Base-by-base conservation (phyloP, 768 basidiomycete species). In the Leccinum obscurum region DNA sequence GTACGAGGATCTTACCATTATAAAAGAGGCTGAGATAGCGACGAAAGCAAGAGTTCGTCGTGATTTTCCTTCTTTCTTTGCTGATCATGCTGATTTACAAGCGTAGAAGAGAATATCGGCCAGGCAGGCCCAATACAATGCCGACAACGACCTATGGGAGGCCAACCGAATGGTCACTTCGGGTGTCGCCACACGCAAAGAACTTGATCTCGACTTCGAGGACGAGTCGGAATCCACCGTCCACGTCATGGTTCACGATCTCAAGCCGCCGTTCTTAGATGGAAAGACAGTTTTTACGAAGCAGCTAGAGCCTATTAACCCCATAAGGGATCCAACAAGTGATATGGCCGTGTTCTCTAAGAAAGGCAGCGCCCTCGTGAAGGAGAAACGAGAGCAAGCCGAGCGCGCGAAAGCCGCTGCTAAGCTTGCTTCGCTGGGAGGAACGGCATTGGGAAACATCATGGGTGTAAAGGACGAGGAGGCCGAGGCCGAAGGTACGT, bases 141-240 rank as follows among this genome's bases (percentile, higher is more conserved):
- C 93, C 24, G 97, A 99, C 74, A 98, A 97, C 68, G 97, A 99
- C 68, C 78, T 96, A 11, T 99, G 97, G 97, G 97, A 99, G 78
- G 92, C 92, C 8, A 98, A 98, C 70, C 92, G 96, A 69, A 95
- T 99, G 90, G 80, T 93, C 10, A 93, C 93, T 0, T 98, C 97
- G 3, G 97, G 97, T 68, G 90, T 98, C 20, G 92, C 93, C 1
- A 92, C 92, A 9, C 88, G 92, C 35, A 90, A 86, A 65, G 80
- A 85, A 4, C 83, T 99, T 52, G 95, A 99, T 70, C 81, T 95
- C 24, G 95, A 98, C 68, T 95, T 98, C 66, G 93, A 96, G 68
- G 96, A 98, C 70, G 97, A 98, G 68, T 88, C 91, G 0, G 94
- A 96, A 70, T 95, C 95, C 3, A 92, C 94, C 0, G 96, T 98